phyloP scores from a whole-genome alignment of 2,329 filamentous ascomycete genomes.

The Trichoderma semiorbis region DNA sequence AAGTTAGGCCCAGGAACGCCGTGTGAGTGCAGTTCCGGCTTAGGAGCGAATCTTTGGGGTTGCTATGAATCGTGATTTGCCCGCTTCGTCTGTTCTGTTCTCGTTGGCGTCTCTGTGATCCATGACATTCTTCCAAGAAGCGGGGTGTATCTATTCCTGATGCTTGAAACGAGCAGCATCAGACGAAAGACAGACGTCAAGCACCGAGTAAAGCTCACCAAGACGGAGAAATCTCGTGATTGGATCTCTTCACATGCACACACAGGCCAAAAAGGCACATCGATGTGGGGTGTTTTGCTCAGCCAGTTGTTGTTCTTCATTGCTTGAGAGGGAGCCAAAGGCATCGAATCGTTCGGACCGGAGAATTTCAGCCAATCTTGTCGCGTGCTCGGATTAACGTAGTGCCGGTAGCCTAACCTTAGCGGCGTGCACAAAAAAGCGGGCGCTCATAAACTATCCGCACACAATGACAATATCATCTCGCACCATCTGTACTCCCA shows the following conservation, averaged over 20 bases:
- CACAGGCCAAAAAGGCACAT: neutral
- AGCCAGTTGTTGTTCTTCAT: neutral
- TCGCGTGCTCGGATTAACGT: neutral
- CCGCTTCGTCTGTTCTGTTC: neutral
- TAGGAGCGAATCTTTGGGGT: neutral
- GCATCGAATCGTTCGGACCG: neutral
- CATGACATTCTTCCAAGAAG: neutral
- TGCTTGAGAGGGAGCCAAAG: neutral
- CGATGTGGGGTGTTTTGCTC: neutral
- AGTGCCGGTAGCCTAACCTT: neutral
- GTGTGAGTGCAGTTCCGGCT: neutral
- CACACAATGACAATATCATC: neutral
- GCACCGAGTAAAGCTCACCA: neutral
- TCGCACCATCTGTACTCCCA: neutral
- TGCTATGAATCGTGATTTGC: neutral
- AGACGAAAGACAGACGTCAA: neutral
- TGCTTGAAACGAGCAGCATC: neutral
- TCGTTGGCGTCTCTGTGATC: neutral
- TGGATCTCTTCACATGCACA: neutral
- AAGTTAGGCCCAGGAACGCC: conserved; percentile 10
- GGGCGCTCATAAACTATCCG: neutral
- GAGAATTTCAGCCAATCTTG: neutral
- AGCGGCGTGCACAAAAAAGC: neutral
- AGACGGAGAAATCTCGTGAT: neutral
- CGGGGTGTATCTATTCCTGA: neutral